Evolutionary conservation across 495 filamentous ascomycete species (phyloP).

Genomic region (Penicillium pancosmium): DNA sequence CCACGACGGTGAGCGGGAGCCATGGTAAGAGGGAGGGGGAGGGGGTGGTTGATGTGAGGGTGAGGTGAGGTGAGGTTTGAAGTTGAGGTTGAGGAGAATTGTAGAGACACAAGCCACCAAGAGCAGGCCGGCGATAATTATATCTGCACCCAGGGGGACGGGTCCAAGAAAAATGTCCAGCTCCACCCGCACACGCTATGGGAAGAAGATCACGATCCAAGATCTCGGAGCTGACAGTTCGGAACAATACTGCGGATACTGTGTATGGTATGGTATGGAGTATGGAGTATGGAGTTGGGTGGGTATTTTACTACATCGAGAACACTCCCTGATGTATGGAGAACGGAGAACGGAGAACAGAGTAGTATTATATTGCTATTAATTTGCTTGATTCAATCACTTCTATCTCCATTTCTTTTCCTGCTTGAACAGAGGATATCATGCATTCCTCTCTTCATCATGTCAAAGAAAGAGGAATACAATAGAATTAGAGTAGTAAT

Average conservation of each 20-base stretch:
- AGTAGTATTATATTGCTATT: too few relatives aligned
- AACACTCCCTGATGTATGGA: too few relatives aligned
- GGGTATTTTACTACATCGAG: constrained; percentile 2
- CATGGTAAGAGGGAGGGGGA: constrained; percentile 32
- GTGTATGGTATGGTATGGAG: constrained; percentile 14
- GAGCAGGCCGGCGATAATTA: constrained; percentile 30
- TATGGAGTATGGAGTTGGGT: not conserved
- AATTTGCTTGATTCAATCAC: too few relatives aligned
- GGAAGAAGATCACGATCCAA: constrained; percentile 52
- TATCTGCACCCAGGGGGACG: constrained; percentile 43
- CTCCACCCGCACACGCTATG: constrained; percentile 47
- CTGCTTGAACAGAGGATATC: too few relatives aligned
- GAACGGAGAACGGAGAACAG: too few relatives aligned
- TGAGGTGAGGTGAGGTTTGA: not conserved
- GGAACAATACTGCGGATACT: constrained; percentile 28
- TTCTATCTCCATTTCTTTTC: too few relatives aligned
- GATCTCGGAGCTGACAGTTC: constrained; percentile 53
- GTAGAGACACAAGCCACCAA: constrained; percentile 14
- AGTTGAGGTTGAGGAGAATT: not conserved
- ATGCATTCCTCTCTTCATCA: not conserved
- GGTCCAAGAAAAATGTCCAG: constrained; percentile 43
- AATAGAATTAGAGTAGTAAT: constrained; percentile 1
- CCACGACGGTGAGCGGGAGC: constrained; percentile 69
- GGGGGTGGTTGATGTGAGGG: constrained; percentile 5
- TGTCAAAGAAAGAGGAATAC: not conserved